Conservation (phyloP, 1,284 basidiomycete species). For the Microbotryum silenes-acaulis region DNA sequence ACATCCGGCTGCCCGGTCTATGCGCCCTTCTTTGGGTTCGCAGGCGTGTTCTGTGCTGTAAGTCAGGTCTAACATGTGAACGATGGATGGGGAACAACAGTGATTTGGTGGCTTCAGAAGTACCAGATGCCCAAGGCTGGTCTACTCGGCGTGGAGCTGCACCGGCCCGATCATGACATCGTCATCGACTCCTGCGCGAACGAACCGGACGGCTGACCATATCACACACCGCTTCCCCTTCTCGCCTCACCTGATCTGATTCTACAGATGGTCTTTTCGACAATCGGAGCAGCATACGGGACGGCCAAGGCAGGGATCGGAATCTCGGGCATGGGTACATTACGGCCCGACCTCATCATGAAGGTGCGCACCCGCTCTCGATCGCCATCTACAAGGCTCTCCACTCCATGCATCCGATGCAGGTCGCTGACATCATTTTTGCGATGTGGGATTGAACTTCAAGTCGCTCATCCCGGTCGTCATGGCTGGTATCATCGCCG, state of each 20-base stretch:
- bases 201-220: background rate
- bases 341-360: constrained; percentile 97
- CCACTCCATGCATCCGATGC: background rate
- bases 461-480: constrained; percentile 91
- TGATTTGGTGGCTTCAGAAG: background rate
- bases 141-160: background rate
- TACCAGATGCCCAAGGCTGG: background rate
- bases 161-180: background rate
- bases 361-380: constrained; percentile 55
- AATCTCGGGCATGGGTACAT: constrained; percentile 88
- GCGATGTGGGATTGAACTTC: background rate
- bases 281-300: constrained; percentile 91
- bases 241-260: constrained; percentile 22
- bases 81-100: background rate
- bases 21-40: constrained; percentile 37
- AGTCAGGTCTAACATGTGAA: background rate
- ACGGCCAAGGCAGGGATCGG: constrained; percentile 97
- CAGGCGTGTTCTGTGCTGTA: constrained; percentile 33
- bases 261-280: constrained; percentile 74
- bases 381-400: background rate
- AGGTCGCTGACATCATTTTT: background rate
- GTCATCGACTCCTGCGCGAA: no score
- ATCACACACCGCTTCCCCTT: background rate
- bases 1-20: constrained; percentile 29
- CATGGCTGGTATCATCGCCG: constrained; percentile 98